These are phyloP conservation scores for Epichloe coenophiala DNA, from an alignment of 2,329 filamentous ascomycete genomes.

Conservation along the genomic window DNA sequence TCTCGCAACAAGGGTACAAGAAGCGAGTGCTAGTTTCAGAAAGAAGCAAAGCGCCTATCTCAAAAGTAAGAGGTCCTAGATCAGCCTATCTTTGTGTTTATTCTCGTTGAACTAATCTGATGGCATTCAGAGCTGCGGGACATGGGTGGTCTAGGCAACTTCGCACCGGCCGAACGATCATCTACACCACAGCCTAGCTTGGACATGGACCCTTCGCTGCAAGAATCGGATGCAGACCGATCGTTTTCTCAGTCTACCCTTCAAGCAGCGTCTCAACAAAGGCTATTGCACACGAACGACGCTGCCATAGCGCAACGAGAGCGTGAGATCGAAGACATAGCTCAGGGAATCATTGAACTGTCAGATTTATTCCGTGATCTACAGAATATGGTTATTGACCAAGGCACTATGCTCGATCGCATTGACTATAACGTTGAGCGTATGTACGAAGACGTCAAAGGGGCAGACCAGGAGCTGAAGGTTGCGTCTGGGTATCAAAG, in stretches of 20 bases:
- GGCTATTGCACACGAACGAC: conserved; percentile 62
- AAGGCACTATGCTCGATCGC: conserved; percentile 81
- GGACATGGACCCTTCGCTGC: conserved; percentile 74
- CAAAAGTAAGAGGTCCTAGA: conserved; percentile 50
- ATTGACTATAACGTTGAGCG: conserved; percentile 97
- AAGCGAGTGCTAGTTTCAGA: conserved; percentile 79
- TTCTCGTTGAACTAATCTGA: neutral
- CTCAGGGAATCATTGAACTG: conserved; percentile 92
- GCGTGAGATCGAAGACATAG: conserved; percentile 93
- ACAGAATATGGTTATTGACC: conserved; percentile 88
- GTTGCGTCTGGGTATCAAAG: conserved; percentile 83
- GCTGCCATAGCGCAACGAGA: conserved; percentile 80
- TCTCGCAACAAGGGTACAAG: conserved; percentile 75
- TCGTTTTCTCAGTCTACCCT: conserved; percentile 83
- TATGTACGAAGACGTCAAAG: conserved; percentile 88
- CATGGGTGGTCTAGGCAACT: conserved; percentile 44
- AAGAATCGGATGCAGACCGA: conserved; percentile 88
- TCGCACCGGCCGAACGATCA: conserved; percentile 37
- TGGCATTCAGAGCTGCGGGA: conserved; percentile 53
- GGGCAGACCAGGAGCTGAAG: conserved; percentile 80
- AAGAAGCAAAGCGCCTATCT: conserved; percentile 97
- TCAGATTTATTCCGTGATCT: conserved; percentile 94
- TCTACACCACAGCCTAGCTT: conserved; percentile 34
- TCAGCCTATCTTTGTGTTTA: conserved; percentile 2
- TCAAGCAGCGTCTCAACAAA: conserved; percentile 60